Conservation (phyloP, 306 rosid species). For the Ormosia emarginata region DNA sequence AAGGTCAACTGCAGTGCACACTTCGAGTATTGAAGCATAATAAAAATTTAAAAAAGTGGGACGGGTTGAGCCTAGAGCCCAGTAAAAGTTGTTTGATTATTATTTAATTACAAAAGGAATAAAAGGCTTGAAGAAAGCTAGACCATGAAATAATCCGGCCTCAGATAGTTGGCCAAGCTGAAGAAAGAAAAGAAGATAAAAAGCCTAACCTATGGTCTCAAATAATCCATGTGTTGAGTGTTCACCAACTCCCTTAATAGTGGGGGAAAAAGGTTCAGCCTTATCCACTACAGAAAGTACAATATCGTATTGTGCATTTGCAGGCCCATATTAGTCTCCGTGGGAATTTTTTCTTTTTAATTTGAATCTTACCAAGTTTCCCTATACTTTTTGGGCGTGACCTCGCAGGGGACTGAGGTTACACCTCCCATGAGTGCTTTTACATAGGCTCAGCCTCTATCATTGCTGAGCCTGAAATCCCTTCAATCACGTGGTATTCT, state of each 20-base stretch:
- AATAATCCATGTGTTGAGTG: neutral
- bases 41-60: neutral
- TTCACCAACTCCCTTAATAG: neutral
- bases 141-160: neutral
- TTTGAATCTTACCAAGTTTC: neutral
- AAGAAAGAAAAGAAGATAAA: neutral
- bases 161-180: neutral
- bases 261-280: neutral
- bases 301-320: neutral
- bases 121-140: neutral
- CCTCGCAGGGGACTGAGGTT: neutral
- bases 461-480: no score
- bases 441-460: no score
- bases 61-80: neutral
- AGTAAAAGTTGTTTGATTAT: neutral
- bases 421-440: no score
- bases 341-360: no score
- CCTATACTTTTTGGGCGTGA: no score
- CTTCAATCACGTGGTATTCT: neutral
- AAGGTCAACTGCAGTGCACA: slow-evolving; percentile 14
- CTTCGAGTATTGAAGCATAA: neutral
- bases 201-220: neutral
- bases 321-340: neutral
- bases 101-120: neutral
- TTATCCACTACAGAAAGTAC: neutral